Conservation (phyloP, 495 filamentous ascomycete genomes). For the Neurospora sp. region DNA sequence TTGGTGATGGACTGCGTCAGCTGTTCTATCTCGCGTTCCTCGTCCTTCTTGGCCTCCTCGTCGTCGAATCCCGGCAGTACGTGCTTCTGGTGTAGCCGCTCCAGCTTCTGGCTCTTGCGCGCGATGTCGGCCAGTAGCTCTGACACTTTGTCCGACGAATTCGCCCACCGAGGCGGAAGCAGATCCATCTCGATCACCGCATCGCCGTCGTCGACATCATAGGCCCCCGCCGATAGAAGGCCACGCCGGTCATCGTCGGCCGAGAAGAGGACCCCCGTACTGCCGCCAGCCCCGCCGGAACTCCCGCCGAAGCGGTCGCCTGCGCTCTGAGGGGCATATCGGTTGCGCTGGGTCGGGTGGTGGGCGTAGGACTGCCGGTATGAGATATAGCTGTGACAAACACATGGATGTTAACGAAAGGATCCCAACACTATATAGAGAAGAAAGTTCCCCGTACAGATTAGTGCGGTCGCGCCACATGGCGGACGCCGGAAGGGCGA, state of each 20-base stretch:
- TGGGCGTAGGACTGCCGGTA: conserved; percentile 97
- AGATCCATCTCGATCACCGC: conserved; percentile 98
- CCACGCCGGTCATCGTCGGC: conserved; percentile 66
- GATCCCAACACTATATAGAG: no score
- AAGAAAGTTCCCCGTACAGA: conserved; percentile 46
- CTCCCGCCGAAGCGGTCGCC: conserved; percentile 63
- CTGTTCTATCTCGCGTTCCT: conserved; percentile 82
- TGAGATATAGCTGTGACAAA: conserved; percentile 70
- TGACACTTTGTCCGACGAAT: conserved; percentile 87
- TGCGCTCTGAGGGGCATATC: conserved; percentile 45
- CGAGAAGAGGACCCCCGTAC: conserved; percentile 26
- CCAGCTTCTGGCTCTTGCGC: conserved; percentile 69
- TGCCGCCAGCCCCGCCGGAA: conserved; percentile 25
- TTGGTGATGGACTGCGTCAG: conserved; percentile 84
- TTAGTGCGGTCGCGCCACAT: conserved; percentile 99
- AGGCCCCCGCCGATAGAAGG: conserved; percentile 67
- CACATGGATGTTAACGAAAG: background rate
- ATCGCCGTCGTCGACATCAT: conserved; percentile 79
- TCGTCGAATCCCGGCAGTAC: conserved; percentile 95
- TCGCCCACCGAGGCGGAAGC: conserved; percentile 89
- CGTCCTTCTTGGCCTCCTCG: conserved; percentile 69
- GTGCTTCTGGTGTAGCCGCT: conserved; percentile 93
- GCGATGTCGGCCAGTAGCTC: conserved; percentile 74
- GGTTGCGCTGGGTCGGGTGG: conserved; percentile 77
- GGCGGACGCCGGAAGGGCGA: conserved; percentile 42